phyloP scores from a whole-genome alignment of 2,329 filamentous ascomycete species.

The Aciculosporium take region DNA sequence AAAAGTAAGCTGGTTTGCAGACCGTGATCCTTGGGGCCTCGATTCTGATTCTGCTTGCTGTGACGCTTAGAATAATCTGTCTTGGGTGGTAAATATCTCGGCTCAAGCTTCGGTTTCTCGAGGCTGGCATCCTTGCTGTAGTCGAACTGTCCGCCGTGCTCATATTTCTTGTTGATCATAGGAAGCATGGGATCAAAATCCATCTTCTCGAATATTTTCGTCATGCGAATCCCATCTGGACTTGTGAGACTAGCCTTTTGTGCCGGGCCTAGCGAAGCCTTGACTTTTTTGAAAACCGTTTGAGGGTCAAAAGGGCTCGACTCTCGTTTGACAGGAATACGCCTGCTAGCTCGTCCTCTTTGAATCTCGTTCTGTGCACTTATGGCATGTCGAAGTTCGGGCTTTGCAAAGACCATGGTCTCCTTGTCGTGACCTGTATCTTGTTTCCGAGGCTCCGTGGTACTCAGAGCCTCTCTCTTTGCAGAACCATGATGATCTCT shows the following conservation, averaged over 20 bases:
- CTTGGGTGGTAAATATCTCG: conserved; percentile 27
- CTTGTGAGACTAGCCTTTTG: conserved; percentile 10
- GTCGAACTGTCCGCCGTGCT: conserved; percentile 40
- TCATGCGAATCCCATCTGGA: conserved; percentile 19
- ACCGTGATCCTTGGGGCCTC: conserved; percentile 16
- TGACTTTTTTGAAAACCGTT: conserved; percentile 44
- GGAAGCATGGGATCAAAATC: conserved; percentile 39
- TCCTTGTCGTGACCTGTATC: conserved; percentile 12
- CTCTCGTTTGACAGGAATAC: conserved; percentile 30
- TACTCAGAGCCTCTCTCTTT: conserved; percentile 9
- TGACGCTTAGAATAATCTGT: conserved; percentile 35
- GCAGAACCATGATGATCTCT: conserved; percentile 8
- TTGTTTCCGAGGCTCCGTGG: conserved; percentile 6
- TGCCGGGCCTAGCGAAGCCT: conserved; percentile 27
- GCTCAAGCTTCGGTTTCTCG: conserved; percentile 16
- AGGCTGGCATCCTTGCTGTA: conserved; percentile 21
- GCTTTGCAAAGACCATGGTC: conserved; percentile 39
- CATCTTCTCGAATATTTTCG: conserved; percentile 39
- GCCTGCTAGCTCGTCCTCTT: conserved; percentile 17
- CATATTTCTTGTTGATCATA: conserved; percentile 43
- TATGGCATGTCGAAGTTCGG: conserved; percentile 43
- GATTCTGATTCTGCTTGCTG: conserved; percentile 26
- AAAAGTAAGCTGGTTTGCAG: conserved; percentile 13
- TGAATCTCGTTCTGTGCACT: conserved; percentile 33
- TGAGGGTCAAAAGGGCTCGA: conserved; percentile 43